A percentile compares a stretch with the other conserved stretches of the same genome.
phyloP scores from a whole-genome alignment of 257 asterid species.

The Jacaranda mimosifolia region DNA sequence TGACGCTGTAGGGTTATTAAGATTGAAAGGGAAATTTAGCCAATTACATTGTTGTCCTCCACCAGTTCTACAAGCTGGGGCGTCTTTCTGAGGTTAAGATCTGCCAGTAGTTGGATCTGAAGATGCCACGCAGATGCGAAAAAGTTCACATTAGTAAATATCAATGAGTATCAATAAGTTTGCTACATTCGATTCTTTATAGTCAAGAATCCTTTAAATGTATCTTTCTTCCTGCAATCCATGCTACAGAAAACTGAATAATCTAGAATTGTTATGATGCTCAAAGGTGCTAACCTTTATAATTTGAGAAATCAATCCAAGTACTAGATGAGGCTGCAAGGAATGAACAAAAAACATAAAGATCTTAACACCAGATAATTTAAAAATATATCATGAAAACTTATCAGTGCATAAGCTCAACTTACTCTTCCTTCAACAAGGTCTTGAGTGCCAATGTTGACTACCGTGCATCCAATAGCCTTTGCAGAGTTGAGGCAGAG shows the following conservation, averaged over 20 bases:
- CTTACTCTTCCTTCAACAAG: conserved; percentile 98
- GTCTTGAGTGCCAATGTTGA: conserved; percentile 93
- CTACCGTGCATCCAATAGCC: conserved; percentile 98
- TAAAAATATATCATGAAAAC: conserved; percentile 19
- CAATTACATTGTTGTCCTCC: conserved; percentile 87
- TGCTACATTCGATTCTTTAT: conserved; percentile 19
- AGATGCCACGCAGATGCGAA: conserved; percentile 39
- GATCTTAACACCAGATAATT: conserved; percentile 22
- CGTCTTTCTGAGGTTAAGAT: conserved; percentile 97
- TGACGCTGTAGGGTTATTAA: conserved; percentile 11
- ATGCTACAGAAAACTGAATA: conserved; percentile 29
- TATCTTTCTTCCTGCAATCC: conserved; percentile 13
- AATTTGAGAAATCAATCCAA: conserved; percentile 95
- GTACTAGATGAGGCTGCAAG: conserved; percentile 94
- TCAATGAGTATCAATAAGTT: conserved; percentile 27
- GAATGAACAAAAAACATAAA: conserved; percentile 29
- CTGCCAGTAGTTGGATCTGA: conserved; percentile 96
- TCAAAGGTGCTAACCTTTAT: conserved; percentile 76
- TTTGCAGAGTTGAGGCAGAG: conserved; percentile 97
- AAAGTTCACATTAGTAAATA: conserved; percentile 36
- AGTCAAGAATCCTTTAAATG: conserved; percentile 13
- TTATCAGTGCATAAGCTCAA: conserved; percentile 34
- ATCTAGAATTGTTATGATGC: conserved; percentile 20
- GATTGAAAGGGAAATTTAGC: conserved; percentile 31
- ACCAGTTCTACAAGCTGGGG: conserved; percentile 97